phyloP scores from a whole-genome alignment of 2,329 filamentous ascomycete genomes.

The Phaeosphaeria sp. region DNA sequence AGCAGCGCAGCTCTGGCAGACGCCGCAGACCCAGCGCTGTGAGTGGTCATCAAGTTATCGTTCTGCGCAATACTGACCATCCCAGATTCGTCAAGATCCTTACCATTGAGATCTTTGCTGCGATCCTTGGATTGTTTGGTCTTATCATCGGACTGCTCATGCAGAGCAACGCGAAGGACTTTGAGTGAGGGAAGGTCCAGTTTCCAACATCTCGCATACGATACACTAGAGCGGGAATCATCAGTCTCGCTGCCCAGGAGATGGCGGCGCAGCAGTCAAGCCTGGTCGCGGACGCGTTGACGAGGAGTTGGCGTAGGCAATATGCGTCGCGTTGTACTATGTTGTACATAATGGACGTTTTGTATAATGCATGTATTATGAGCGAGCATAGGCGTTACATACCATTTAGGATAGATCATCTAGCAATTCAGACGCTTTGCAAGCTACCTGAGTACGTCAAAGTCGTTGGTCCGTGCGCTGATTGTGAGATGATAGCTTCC shows the following conservation, averaged over 20 bases:
- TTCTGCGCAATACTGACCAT: constrained; percentile 9
- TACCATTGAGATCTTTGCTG: constrained; percentile 99
- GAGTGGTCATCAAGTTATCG: constrained; percentile 50
- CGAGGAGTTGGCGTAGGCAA: not conserved
- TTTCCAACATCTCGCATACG: not conserved
- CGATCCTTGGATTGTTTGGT: constrained; percentile 93
- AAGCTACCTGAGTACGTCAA: constrained; percentile 3
- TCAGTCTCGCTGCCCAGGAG: not conserved
- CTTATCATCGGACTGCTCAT: constrained; percentile 93
- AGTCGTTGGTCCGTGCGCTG: constrained; percentile 28
- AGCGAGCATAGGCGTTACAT: constrained; percentile 37
- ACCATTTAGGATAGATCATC: constrained; percentile 20
- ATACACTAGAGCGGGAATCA: not conserved
- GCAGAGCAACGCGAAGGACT: constrained; percentile 81
- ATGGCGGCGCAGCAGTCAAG: not conserved
- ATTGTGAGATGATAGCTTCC: constrained; percentile 10
- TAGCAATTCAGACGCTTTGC: constrained; percentile 3
- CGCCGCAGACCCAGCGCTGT: constrained; percentile 90
- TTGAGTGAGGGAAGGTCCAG: constrained; percentile 50
- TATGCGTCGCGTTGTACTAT: constrained; percentile 26
- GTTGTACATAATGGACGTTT: constrained; percentile 35
- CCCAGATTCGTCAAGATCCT: constrained; percentile 95
- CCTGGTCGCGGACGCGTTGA: not conserved
- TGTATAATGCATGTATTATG: constrained; percentile 50
- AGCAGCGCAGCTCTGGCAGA: constrained; percentile 95